Base-by-base conservation (phyloP, 2,329 filamentous ascomycete genomes). In the Ophiostoma sp. region DNA sequence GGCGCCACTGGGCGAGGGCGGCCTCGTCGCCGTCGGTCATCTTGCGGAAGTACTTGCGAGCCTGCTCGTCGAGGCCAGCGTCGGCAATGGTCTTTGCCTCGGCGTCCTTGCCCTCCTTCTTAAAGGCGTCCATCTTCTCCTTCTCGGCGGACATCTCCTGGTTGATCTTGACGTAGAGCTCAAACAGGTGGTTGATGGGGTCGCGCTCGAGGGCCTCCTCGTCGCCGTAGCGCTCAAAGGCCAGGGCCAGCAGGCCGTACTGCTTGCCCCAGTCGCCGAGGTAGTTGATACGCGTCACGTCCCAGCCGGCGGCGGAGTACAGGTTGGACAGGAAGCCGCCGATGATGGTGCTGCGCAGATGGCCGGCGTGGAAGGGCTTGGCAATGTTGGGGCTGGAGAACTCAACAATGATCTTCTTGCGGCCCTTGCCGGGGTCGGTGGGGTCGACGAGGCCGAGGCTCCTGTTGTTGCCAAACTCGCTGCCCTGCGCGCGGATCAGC, bases 311-410 rank as follows among this genome's bases (percentile, higher is more conserved):
- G 41, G 81, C 82, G 75, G 89, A 84, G 77, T 92, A 90, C 23
- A 93, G 80, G 77, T 92, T 92, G 31, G 89, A 82, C 57, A 93
- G 82, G 80, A 93, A 93, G 54, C 90, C 90, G 67, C 90, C 90
- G 72, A 93, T 93, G 76, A 93, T 93, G 52, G 90, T 94, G 75
- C 88, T 90, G 76, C 91, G 85, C 75, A 93, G 81, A 79, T 94
- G 90, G 15, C 90, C 90, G 54, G 90, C 90, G 77, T 93, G 90
- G 82, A 93, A 93, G 33, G 90, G 91, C 80, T 94, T 94, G 65
- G 92, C 92, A 72, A 95, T 93, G 78, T 95, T 95, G 68, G 92
- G 92, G 8, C 90, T 93, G 8, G 90, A 93, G 79, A 94, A 95
- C 76, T 95, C 92, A 75, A 95, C 86, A 68, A 95, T 86, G 57